These are phyloP conservation scores for Plasmodium knowlesi DNA, from an alignment of 169 alveolate genomes.

Conservation along the genomic window DNA sequence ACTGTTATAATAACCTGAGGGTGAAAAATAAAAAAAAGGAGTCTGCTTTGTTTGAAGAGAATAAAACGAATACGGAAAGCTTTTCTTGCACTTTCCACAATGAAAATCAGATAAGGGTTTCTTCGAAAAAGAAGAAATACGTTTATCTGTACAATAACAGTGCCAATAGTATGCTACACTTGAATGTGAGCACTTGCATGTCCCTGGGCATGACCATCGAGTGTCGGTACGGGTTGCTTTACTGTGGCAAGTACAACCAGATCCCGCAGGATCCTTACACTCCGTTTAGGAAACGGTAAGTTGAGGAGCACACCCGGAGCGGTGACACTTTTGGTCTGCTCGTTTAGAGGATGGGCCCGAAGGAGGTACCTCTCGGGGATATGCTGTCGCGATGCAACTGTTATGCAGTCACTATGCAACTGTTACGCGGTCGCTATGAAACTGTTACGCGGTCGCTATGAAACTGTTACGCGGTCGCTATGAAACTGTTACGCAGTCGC, in stretches of 20 bases:
- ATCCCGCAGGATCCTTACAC: constrained; percentile 49
- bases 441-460: background rate
- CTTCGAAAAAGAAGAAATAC: constrained; percentile 22
- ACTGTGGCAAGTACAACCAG: constrained; percentile 46
- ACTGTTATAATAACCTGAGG: background rate
- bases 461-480: too few species aligned
- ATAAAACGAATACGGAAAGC: constrained; percentile 12
- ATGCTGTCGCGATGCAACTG: background rate
- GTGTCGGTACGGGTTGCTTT: constrained; percentile 37
- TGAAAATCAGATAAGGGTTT: constrained; percentile 53
- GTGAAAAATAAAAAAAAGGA: background rate
- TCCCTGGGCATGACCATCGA: constrained; percentile 55
- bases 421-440: background rate
- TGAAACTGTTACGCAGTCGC: background rate
- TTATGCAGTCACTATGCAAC: background rate
- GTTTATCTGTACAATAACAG: constrained; percentile 12
- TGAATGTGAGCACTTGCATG: constrained; percentile 44
- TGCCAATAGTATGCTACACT: constrained; percentile 6
- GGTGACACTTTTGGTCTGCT: background rate
- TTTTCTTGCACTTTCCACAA: constrained; percentile 24
- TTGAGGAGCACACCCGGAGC: background rate
- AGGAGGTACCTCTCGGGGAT: background rate
- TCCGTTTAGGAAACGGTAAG: constrained; percentile 62
- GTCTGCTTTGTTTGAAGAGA: background rate
- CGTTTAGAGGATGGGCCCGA: background rate